A percentile compares a stretch with the other conserved stretches of the same genome.
phyloP scores from a whole-genome alignment of 2,329 filamentous ascomycete genomes.

The Ceratocystis smalleyi region DNA sequence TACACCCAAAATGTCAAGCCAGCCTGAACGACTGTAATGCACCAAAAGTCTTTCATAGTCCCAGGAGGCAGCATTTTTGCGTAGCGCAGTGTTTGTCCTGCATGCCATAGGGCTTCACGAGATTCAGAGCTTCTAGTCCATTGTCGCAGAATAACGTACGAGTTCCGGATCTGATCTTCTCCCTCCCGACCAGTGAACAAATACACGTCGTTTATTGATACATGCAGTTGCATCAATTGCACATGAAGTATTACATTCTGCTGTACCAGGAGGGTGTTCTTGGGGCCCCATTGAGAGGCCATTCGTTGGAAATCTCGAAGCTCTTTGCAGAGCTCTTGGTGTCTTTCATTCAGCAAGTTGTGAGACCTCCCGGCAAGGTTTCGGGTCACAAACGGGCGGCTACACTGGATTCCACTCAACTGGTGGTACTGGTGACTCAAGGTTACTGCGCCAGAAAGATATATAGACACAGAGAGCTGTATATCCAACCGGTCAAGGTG shows the following conservation, averaged over 20 bases:
- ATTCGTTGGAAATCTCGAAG: slow-evolving; percentile 34
- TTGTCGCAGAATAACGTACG: slow-evolving; percentile 41
- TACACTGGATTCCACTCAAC: slow-evolving; percentile 34
- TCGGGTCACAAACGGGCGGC: slow-evolving; percentile 31
- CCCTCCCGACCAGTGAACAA: slow-evolving; percentile 53
- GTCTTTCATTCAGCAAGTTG: slow-evolving; percentile 37
- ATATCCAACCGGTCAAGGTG: slow-evolving; percentile 39
- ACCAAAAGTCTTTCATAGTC: slow-evolving; percentile 48
- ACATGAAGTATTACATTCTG: slow-evolving; percentile 37
- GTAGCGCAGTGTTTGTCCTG: slow-evolving; percentile 48
- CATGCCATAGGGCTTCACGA: slow-evolving; percentile 49
- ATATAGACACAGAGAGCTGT: slow-evolving; percentile 41
- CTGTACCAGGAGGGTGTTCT: slow-evolving; percentile 28
- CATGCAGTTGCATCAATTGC: slow-evolving; percentile 47
- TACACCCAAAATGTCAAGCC: slow-evolving; percentile 54
- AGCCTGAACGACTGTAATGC: slow-evolving; percentile 54
- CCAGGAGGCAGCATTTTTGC: slow-evolving; percentile 39
- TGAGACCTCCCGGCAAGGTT: slow-evolving; percentile 28
- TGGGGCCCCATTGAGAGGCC: slow-evolving; percentile 26
- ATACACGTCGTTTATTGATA: slow-evolving; percentile 49
- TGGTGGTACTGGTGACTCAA: slow-evolving; percentile 52
- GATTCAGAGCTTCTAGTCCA: slow-evolving; percentile 43
- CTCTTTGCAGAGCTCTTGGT: slow-evolving; percentile 46
- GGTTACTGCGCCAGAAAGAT: slow-evolving; percentile 50
- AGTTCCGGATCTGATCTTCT: slow-evolving; percentile 45